Base-by-base conservation (phyloP, 768 basidiomycete genomes). In the Podaxis sp. region DNA sequence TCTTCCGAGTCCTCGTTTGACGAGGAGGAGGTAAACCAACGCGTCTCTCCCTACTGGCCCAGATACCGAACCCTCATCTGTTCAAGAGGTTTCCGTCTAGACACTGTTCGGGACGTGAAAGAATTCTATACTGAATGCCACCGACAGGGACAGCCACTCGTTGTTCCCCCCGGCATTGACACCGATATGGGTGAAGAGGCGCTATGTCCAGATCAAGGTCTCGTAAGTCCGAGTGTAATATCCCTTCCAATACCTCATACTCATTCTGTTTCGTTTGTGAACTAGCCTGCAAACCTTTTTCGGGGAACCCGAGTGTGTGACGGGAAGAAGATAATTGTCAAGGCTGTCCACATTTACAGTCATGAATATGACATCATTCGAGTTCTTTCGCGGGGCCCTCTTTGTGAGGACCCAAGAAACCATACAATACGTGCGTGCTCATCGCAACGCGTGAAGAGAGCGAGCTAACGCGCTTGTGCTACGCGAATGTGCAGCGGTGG, bases 221-320 rank as follows among this genome's bases (percentile, higher is more conserved):
- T 91, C 73, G 90, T 91, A 64, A 69, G 86, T 79, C 24, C 50
- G 28, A 52, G 8, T 8, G 3, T n/a, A n/a, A n/a, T 46, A 50
- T 54, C 24, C 62, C 56, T 46, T n/a, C 41, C 33, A 11, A 46
- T 41, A 3, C 44, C 28, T 49, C 59, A 41, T 17, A 37, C 65
- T 69, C 6, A 72, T 56, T 30, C 50, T 33, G 26, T 40, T 46
- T 41, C 36, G 33, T 37, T 64, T 54, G n/a, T 28, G 49, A 22
- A 38, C 36, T 64, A 91, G 90, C 88, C 83, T 50, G 89, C 89
- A 63, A 85, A 87, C 69, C 75, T 92, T 44, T 92, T 92, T 72
- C 83, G 89, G 53, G 90, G 89, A 26, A 81, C 78, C 53, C 79
- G 83, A 65, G 72, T 77, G 58, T 71, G 68, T 56, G 85, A 87